A percentile compares a stretch with the other conserved stretches of the same genome.
Conservation (phyloP, 2,329 filamentous ascomycete genomes). For the Penicillium sp. region DNA sequence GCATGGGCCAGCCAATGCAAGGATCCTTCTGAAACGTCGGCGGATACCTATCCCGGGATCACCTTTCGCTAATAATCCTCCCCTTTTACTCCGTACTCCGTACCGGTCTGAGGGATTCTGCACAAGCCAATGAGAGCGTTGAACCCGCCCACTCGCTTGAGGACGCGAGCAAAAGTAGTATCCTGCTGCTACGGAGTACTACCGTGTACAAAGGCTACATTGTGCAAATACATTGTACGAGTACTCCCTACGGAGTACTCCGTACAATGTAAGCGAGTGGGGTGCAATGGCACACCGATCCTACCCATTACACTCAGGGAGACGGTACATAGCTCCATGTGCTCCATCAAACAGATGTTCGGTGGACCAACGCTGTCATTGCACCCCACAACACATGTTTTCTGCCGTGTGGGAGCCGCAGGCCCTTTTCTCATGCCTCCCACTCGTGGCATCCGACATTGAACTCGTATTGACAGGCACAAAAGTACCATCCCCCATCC, state of each 20-base stretch:
- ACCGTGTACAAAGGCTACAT: too few species aligned
- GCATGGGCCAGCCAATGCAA: constrained; percentile 16
- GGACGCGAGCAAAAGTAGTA: too few species aligned
- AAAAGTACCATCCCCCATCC: background rate
- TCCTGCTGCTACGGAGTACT: too few species aligned
- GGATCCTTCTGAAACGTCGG: constrained; percentile 24
- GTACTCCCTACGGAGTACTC: background rate
- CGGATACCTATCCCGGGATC: constrained; percentile 15
- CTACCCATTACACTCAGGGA: too few species aligned
- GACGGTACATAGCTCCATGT: background rate
- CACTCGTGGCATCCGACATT: background rate
- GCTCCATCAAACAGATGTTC: constrained; percentile 1
- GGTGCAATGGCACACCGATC: too few species aligned
- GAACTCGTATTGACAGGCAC: background rate
- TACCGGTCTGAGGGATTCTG: background rate
- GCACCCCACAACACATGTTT: background rate
- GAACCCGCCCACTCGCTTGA: background rate
- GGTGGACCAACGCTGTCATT: constrained; percentile 12
- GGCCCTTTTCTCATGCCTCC: background rate
- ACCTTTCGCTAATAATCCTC: background rate
- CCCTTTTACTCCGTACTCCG: background rate
- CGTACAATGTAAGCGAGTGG: too few species aligned
- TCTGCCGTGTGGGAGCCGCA: background rate
- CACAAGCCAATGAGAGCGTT: constrained; percentile 5
- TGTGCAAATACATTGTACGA: too few species aligned